phyloP scores from a whole-genome alignment of 225 moss, liverwort and hornwort genomes.

The Thuidium tamariscinum region DNA sequence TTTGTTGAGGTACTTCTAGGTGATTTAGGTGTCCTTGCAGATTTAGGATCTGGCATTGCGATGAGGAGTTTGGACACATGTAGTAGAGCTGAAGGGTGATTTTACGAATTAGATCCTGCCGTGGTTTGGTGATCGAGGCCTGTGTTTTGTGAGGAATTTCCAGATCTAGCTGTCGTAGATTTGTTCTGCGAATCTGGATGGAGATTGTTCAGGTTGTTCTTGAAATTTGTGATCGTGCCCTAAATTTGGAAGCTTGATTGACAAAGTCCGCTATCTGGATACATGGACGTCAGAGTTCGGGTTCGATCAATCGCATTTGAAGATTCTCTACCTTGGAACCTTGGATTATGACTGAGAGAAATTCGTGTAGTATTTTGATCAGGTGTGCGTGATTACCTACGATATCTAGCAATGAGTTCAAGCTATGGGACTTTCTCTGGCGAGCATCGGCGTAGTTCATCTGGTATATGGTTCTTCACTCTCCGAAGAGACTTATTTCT shows the following conservation, averaged over 20 bases:
- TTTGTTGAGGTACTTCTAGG: neutral
- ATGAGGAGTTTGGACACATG: neutral
- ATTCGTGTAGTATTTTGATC: neutral
- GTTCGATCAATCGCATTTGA: neutral
- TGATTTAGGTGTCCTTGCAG: neutral
- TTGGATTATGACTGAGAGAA: neutral
- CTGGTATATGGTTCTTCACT: constrained; percentile 7
- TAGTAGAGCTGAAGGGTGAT: neutral
- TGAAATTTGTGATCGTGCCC: neutral
- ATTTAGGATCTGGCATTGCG: neutral
- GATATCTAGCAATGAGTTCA: constrained; percentile 14
- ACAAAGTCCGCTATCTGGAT: neutral
- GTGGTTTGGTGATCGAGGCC: neutral
- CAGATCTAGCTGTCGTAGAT: neutral
- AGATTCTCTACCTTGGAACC: neutral
- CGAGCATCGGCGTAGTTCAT: constrained; percentile 20
- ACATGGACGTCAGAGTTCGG: neutral
- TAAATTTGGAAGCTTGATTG: neutral
- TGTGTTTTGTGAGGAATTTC: neutral
- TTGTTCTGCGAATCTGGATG: neutral
- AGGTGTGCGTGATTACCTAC: constrained; percentile 2
- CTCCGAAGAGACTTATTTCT: neutral
- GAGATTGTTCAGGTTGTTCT: neutral
- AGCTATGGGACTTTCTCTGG: constrained; percentile 20
- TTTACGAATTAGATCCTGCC: neutral